Percentiles rank a stretch among this genome's conserved stretches.
These are phyloP conservation scores for Globisporangium rhizosaccharum DNA, from an alignment of 352 stramenopile genomes.

Conservation along the genomic window DNA sequence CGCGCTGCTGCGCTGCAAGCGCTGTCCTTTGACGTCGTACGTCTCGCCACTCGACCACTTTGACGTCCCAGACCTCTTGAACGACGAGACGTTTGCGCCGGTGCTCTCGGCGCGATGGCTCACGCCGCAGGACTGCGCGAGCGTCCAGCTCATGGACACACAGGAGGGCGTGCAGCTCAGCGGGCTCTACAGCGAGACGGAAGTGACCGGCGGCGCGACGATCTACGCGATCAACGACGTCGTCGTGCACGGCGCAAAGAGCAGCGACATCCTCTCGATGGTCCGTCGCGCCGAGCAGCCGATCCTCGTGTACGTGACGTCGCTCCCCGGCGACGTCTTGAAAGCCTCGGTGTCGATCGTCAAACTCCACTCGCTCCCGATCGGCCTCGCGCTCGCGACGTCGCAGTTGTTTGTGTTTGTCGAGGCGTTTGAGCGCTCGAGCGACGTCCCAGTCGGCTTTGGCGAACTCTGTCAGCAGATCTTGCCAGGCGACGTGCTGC, in stretches of 20 bases:
- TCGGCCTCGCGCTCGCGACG: slow-evolving; percentile 32
- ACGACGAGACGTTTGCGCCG: slow-evolving; percentile 2
- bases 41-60: slow-evolving; percentile 42
- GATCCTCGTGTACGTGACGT: slow-evolving; percentile 37
- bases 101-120: slow-evolving; percentile 8
- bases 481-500: slow-evolving; percentile 60
- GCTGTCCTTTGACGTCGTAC: slow-evolving; percentile 39
- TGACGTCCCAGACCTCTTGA: slow-evolving; percentile 42
- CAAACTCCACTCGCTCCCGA: slow-evolving; percentile 30
- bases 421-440: slow-evolving; percentile 29
- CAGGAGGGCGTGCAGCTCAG: slow-evolving; percentile 14
- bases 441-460: slow-evolving; percentile 28
- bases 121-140: slow-evolving; percentile 10
- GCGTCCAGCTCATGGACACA: slow-evolving; percentile 7
- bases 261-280: slow-evolving; percentile 27
- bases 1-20: slow-evolving; percentile 36
- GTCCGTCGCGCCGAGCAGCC: slow-evolving; percentile 29
- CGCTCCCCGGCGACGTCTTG: slow-evolving; percentile 42
- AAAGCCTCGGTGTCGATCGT: slow-evolving; percentile 64
- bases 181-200: neutral
- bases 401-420: slow-evolving; percentile 41
- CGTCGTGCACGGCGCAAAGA: slow-evolving; percentile 39
- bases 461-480: slow-evolving; percentile 55
- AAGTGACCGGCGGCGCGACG: slow-evolving; percentile 3
- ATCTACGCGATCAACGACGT: slow-evolving; percentile 56